Evolutionary conservation across 805 yeast species (phyloP).

Genomic region (Candida adriatica): DNA sequence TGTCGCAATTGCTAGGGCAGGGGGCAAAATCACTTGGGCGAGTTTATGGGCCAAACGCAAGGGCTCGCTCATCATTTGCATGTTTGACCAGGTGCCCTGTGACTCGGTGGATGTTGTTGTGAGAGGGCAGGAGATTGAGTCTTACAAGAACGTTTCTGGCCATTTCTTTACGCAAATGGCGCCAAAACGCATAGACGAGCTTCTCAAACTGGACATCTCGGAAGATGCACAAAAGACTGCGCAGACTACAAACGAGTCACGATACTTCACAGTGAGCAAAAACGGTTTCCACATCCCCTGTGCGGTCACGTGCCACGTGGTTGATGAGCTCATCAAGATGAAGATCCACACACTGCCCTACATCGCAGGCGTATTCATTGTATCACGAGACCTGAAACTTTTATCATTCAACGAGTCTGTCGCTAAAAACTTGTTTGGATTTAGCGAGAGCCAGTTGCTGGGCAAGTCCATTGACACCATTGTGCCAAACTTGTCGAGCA

Average conservation of each 20-base stretch:
- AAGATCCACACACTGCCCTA: slow-evolving; percentile 76
- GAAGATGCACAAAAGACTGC: slow-evolving; percentile 23
- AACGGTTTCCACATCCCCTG: slow-evolving; percentile 53
- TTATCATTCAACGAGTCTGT: slow-evolving; percentile 76
- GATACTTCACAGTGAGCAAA: slow-evolving; percentile 58
- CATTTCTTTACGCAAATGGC: slow-evolving; percentile 13
- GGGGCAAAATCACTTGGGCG: slow-evolving; percentile 68
- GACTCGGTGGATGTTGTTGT: slow-evolving; percentile 55
- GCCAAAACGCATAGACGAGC: slow-evolving; percentile 14
- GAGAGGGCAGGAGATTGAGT: slow-evolving; percentile 21
- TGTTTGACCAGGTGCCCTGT: slow-evolving; percentile 79
- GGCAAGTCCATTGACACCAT: slow-evolving; percentile 47
- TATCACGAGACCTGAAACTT: slow-evolving; percentile 37
- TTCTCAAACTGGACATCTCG: slow-evolving; percentile 21
- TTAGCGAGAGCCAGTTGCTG: slow-evolving; percentile 36
- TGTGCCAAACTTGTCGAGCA: slow-evolving; percentile 53
- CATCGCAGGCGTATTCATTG: slow-evolving; percentile 78
- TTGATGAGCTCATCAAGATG: slow-evolving; percentile 46
- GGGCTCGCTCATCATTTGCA: slow-evolving; percentile 66
- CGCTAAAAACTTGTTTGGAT: slow-evolving; percentile 73
- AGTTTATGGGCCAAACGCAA: slow-evolving; percentile 85
- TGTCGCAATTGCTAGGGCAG: slow-evolving; percentile 68
- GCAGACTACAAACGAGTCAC: slow-evolving; percentile 41
- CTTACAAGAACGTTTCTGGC: slow-evolving; percentile 21
- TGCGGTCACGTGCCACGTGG: slow-evolving; percentile 59